These are phyloP conservation scores for Trichoderma endophyticum DNA, from an alignment of 2,329 filamentous ascomycete genomes.

Conservation along the genomic window DNA sequence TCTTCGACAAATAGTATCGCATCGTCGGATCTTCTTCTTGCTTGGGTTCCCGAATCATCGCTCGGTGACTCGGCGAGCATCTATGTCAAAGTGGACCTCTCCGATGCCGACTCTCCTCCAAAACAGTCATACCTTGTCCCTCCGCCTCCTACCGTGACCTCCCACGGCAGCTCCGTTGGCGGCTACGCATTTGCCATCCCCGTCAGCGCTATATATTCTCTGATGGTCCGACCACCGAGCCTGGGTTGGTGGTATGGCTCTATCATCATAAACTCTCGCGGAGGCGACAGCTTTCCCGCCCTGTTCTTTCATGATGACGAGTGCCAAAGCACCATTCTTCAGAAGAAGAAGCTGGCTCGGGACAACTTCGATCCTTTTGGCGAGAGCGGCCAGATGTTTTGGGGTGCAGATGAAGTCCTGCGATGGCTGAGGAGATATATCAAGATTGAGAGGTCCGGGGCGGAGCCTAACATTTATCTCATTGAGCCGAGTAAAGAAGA, in stretches of 20 bases:
- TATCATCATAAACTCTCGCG: constrained; percentile 84
- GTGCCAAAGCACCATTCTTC: constrained; percentile 90
- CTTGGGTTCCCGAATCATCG: constrained; percentile 88
- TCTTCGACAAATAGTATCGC: constrained; percentile 39
- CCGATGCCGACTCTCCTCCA: constrained; percentile 75
- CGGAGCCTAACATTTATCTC: constrained; percentile 87
- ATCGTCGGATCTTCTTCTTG: constrained; percentile 75
- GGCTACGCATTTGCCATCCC: constrained; percentile 91
- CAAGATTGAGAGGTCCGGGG: constrained; percentile 74
- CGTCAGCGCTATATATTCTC: constrained; percentile 82
- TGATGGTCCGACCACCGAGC: constrained; percentile 86
- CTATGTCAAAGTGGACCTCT: constrained; percentile 93
- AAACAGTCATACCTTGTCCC: constrained; percentile 88
- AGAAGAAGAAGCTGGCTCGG: constrained; percentile 80
- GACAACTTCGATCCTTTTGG: constrained; percentile 91
- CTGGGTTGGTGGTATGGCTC: constrained; percentile 99
- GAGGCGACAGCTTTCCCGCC: constrained; percentile 90
- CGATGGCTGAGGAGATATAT: constrained; percentile 87
- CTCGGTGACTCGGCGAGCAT: constrained; percentile 82
- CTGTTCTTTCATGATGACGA: constrained; percentile 98
- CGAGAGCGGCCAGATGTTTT: constrained; percentile 83
- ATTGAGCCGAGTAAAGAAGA: constrained; percentile 86
- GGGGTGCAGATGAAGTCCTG: constrained; percentile 94
- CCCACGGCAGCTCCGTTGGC: constrained; percentile 67
- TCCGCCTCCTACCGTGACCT: constrained; percentile 80